Evolutionary conservation across 129 eudicot species (phyloP).

Genomic region (carrot (Daucus carota)): DH1_v3.0 NC_030381.2:47979001-47979500

Average conservation of each 20-base stretch:
- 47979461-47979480: background rate
- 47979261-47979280: constrained; percentile 69
- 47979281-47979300: background rate
- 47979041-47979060: constrained; percentile 87
- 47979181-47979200: constrained; percentile 89
- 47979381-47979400: background rate
- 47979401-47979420: background rate
- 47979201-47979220: constrained; percentile 90
- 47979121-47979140: constrained; percentile 99
- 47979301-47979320: background rate
- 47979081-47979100: constrained; percentile 92
- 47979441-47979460: background rate
- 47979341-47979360: too few species aligned
- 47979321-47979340: background rate
- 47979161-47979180: constrained; percentile 87
- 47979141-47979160: constrained; percentile 82
- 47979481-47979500: background rate
- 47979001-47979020: constrained; percentile 48
- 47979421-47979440: background rate
- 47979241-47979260: constrained; percentile 91
- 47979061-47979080: constrained; percentile 91
- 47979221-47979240: constrained; percentile 83
- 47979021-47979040: constrained; percentile 61
- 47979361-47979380: background rate
- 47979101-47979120: constrained; percentile 88